Evolutionary conservation across 768 basidiomycete species (phyloP), one percentile per base, ranked within the genome.

Genomic region (Leucocoprinus birnbaumii): DNA sequence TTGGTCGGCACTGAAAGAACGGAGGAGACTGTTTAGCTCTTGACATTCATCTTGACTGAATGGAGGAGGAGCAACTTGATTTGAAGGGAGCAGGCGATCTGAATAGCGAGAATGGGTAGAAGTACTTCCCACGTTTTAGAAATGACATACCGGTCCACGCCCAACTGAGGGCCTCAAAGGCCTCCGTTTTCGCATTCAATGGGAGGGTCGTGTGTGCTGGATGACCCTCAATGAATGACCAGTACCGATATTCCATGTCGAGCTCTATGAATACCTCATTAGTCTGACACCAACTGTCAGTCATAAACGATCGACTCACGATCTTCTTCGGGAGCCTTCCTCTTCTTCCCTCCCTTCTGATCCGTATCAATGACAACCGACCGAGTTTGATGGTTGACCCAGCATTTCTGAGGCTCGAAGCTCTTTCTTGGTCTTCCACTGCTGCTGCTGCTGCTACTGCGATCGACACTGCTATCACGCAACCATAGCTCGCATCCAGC

Each of bases 21-120:
- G 63, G 7, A 93, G 74, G 13, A 92, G 69, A 14, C 69, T 74
- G 65, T 84, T 80, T 40, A 93, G 75, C 59, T 91, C 87, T 49
- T 86, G 83, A 61, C 88, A 92, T 66, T 93, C 91, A 14, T 83
- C 84, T 55, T 86, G 86, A 5, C 76, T 77, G 66, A 93, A 92
- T 0, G 90, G 88, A 1, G 88, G 79, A 1, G 83, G 77, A 14
- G 79, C 67, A 1, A 78, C 72, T 38, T 75, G 75, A 10, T 83
- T 72, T 13, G 84, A 77, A 1, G 86, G 84, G 8, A 91, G 76
- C 10, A 91, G 68, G 43, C 84, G 86, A 63, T 91, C 90, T 86
- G 24, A 38, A n/a, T 38, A 14, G 11, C n/a, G 3, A 16, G 9
- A 9, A 41, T 19, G 46, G 24, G 34, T 16, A 8, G 54, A 51